phyloP scores from a whole-genome alignment of 768 basidiomycete genomes.

The Tricholoma bakamatsutake region DNA sequence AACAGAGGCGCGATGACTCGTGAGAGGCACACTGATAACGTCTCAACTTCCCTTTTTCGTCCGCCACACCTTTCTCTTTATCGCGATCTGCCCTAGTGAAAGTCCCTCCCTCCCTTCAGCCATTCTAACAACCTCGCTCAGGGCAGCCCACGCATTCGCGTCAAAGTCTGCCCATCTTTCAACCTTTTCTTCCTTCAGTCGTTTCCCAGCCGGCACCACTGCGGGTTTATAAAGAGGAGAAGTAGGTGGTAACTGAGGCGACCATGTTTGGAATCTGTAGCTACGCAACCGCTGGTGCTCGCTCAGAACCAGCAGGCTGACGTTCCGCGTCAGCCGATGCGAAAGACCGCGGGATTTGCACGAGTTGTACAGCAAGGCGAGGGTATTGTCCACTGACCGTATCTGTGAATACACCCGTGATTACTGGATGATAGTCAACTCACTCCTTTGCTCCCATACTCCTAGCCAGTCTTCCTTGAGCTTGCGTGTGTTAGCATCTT shows the following conservation, averaged over 20 bases:
- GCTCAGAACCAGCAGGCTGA: constrained; percentile 32
- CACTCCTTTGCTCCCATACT: constrained; percentile 54
- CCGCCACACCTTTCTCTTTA: background rate
- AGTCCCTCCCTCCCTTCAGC: constrained; percentile 51
- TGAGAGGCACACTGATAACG: too few species aligned
- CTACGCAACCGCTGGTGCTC: constrained; percentile 26
- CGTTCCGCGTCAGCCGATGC: constrained; percentile 53
- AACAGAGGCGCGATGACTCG: too few species aligned
- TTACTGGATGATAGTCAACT: constrained; percentile 14
- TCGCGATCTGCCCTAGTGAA: constrained; percentile 37
- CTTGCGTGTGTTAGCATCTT: constrained; percentile 21
- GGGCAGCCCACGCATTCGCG: constrained; percentile 36
- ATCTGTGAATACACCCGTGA: background rate
- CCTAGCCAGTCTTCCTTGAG: constrained; percentile 36
- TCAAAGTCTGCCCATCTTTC: constrained; percentile 24
- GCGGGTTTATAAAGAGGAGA: constrained; percentile 8
- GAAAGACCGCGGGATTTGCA: constrained; percentile 56
- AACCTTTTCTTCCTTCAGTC: constrained; percentile 7
- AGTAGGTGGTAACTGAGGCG: constrained; percentile 24
- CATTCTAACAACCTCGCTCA: constrained; percentile 51
- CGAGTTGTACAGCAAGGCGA: constrained; percentile 57
- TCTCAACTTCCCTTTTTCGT: background rate
- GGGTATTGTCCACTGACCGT: constrained; percentile 58
- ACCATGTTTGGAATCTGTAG: constrained; percentile 27
- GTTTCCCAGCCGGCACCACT: background rate